A percentile compares a stretch with the other conserved stretches of the same genome.
Conservation (phyloP, 2,329 filamentous ascomycete genomes). For the Xylariomycetidae sp. region DNA sequence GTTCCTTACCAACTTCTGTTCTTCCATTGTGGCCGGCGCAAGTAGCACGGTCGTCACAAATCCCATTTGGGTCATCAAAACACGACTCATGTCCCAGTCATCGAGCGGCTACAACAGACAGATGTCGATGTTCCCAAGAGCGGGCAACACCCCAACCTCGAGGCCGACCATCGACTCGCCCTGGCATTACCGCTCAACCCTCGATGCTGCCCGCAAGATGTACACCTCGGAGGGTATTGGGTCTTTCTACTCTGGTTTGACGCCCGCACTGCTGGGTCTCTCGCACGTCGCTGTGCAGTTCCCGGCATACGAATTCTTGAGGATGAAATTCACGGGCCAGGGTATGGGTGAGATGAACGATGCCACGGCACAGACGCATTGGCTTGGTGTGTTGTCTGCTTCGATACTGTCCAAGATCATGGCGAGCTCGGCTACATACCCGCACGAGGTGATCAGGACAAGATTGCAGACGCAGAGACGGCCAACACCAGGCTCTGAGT, state of each 20-base stretch:
- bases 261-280: constrained; percentile 83
- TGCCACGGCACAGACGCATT: constrained; percentile 59
- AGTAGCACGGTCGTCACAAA: constrained; percentile 94
- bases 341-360: constrained; percentile 69
- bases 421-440: constrained; percentile 92
- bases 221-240: constrained; percentile 80
- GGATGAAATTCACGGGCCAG: constrained; percentile 81
- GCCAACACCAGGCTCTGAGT: constrained; percentile 50
- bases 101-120: constrained; percentile 41
- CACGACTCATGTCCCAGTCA: constrained; percentile 89
- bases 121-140: constrained; percentile 40
- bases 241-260: constrained; percentile 93
- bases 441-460: constrained; percentile 92
- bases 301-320: constrained; percentile 89
- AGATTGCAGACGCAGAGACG: constrained; percentile 89
- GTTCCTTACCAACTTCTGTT: constrained; percentile 76
- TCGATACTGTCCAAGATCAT: constrained; percentile 92
- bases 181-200: constrained; percentile 86
- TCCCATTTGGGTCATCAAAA: constrained; percentile 99
- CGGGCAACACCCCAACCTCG: constrained; percentile 48
- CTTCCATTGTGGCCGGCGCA: constrained; percentile 82
- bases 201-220: constrained; percentile 94
- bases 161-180: constrained; percentile 56
- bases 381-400: constrained; percentile 76
- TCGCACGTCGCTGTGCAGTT: constrained; percentile 97